Evolutionary conservation across 352 stramenopile genomes (phyloP).

Genomic region (Phytophthora europaea): DNA sequence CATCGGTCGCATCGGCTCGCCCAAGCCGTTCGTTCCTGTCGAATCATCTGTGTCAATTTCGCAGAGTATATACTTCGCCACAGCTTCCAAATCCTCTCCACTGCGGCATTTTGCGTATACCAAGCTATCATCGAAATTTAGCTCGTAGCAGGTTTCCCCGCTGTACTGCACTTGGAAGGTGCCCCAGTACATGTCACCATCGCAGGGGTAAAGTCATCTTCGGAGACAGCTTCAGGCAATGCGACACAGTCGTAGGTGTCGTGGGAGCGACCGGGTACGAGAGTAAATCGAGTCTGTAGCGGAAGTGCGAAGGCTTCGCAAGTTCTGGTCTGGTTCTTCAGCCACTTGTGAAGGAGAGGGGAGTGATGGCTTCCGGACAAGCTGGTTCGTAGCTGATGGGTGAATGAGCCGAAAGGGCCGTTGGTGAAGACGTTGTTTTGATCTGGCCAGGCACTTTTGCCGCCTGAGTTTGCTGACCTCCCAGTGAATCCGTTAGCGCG

Average conservation of each 20-base stretch:
- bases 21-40: too few species aligned
- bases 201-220: background rate
- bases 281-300: background rate
- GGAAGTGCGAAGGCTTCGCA: background rate
- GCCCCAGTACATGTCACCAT: constrained; percentile 8
- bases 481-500: too few species aligned
- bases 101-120: constrained; percentile 21
- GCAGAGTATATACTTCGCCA: constrained; percentile 9
- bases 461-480: too few species aligned
- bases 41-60: background rate
- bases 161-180: constrained; percentile 13
- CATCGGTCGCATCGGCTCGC: background rate
- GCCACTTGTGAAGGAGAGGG: too few species aligned
- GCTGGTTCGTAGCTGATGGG: too few species aligned
- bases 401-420: background rate
- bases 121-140: constrained; percentile 8
- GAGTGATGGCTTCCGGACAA: too few species aligned
- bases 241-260: background rate
- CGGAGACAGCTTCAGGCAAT: background rate
- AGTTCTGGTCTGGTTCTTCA: too few species aligned
- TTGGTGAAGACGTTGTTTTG: background rate
- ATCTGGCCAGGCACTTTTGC: too few species aligned
- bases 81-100: background rate
- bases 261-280: too few species aligned
- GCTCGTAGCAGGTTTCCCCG: constrained; percentile 16